Evolutionary conservation across 768 basidiomycete genomes (phyloP).

Genomic region (Mycena maculata): DNA sequence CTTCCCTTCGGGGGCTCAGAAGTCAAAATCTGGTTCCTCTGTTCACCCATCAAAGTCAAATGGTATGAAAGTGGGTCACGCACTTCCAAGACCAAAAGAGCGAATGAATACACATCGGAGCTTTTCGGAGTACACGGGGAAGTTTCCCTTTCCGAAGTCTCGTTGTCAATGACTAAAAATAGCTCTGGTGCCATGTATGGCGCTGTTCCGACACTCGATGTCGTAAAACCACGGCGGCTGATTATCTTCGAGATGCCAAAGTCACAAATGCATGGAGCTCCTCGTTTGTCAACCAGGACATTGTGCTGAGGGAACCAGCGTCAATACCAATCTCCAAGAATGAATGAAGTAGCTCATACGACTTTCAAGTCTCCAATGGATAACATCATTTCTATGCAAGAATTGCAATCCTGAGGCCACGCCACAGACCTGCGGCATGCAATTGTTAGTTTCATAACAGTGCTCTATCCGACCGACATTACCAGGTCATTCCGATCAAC

Average conservation of each 20-base stretch:
- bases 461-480: neutral
- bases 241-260: conserved; percentile 30
- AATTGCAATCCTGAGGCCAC: conserved; percentile 5
- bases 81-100: conserved; percentile 23
- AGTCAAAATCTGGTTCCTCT: conserved; percentile 7
- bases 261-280: conserved; percentile 23
- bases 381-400: neutral
- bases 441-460: neutral
- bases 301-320: conserved; percentile 13
- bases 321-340: neutral
- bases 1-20: conserved; percentile 15
- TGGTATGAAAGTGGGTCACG: neutral
- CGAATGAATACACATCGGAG: conserved; percentile 30
- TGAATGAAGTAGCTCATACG: neutral
- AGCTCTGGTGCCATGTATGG: conserved; percentile 30
- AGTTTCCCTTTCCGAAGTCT: neutral
- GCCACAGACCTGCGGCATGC: neutral
- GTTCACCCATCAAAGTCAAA: neutral
- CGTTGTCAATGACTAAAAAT: conserved; percentile 11
- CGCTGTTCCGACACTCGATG: conserved; percentile 22
- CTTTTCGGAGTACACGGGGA: conserved; percentile 13
- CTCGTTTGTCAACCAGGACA: conserved; percentile 24
- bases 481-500: conserved; percentile 10
- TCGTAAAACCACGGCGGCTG: conserved; percentile 18
- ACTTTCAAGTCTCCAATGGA: conserved; percentile 26